A percentile compares a stretch with the other conserved stretches of the same genome.
Conservation (phyloP, 2,329 filamentous ascomycete species). For the Ceratocystis lukuohia region DNA sequence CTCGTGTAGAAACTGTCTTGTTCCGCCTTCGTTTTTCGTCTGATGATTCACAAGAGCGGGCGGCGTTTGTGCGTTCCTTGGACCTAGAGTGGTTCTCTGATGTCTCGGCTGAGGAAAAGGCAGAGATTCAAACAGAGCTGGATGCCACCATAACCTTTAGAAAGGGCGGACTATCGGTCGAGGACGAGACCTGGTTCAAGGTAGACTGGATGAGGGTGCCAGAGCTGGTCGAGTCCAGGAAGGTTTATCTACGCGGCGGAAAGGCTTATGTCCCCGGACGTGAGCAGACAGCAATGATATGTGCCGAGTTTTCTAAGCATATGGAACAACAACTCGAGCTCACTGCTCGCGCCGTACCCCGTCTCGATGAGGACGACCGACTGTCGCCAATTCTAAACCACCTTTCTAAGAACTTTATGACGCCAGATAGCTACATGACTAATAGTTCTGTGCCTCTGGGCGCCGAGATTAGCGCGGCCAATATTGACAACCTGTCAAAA, state of each 20-base stretch:
- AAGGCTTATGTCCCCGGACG: constrained; percentile 82
- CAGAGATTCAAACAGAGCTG: constrained; percentile 48
- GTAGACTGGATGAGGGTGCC: constrained; percentile 91
- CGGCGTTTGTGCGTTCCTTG: constrained; percentile 61
- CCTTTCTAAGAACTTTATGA: constrained; percentile 90
- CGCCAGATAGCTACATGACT: constrained; percentile 70
- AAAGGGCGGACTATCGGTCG: constrained; percentile 33
- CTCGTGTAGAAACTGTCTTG: constrained; percentile 74
- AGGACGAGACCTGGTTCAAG: constrained; percentile 88
- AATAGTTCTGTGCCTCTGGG: constrained; percentile 50
- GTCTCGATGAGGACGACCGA: constrained; percentile 91
- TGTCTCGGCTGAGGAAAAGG: constrained; percentile 65
- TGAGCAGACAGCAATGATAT: constrained; percentile 79
- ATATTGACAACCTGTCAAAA: constrained; percentile 64
- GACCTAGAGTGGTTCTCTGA: constrained; percentile 84
- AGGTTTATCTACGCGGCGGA: constrained; percentile 62
- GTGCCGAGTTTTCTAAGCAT: constrained; percentile 68
- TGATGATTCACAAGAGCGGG: constrained; percentile 61
- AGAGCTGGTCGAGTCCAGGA: constrained; percentile 69
- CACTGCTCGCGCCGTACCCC: constrained; percentile 78
- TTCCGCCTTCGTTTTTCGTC: constrained; percentile 69
- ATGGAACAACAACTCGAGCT: constrained; percentile 77
- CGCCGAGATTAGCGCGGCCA: constrained; percentile 59
- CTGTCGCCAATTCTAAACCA: constrained; percentile 56
- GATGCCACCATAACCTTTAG: constrained; percentile 27